Percentiles rank a stretch among this genome's conserved stretches.
Conservation (phyloP, 1,284 basidiomycete species). For the Cryptococcus floricola region DNA sequence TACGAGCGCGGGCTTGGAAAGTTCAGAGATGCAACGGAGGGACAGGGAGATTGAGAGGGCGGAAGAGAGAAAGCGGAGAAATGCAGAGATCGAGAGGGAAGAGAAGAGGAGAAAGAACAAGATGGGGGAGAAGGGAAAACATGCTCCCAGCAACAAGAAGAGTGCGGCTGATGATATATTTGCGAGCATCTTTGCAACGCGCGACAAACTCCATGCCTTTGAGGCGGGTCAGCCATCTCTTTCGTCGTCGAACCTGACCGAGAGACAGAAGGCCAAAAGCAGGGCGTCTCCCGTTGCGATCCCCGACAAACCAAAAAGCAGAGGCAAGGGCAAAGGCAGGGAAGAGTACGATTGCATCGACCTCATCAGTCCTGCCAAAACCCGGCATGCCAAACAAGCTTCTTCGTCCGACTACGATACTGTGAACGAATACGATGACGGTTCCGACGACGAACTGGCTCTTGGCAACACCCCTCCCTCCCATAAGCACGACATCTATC, state of each 20-base stretch:
- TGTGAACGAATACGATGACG: not conserved
- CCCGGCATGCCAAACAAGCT: too few species aligned
- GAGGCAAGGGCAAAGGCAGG: not conserved
- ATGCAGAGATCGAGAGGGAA: not conserved
- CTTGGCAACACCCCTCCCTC: conserved; percentile 6
- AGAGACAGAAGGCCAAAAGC: not conserved
- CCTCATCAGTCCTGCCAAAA: too few species aligned
- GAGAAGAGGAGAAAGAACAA: not conserved
- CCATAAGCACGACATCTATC: conserved; percentile 1
- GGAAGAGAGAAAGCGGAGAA: not conserved
- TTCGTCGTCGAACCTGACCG: too few species aligned
- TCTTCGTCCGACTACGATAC: not conserved
- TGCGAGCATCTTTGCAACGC: too few species aligned
- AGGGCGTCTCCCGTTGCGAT: not conserved
- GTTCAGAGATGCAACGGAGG: too few species aligned
- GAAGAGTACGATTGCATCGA: too few species aligned
- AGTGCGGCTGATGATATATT: not conserved
- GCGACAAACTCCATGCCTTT: too few species aligned
- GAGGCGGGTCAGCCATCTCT: too few species aligned
- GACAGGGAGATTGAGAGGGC: not conserved
- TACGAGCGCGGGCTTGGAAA: too few species aligned
- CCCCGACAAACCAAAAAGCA: not conserved
- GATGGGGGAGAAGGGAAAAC: too few species aligned
- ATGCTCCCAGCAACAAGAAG: not conserved
- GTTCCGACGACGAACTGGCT: conserved; percentile 1